Percentiles rank a stretch among this genome's conserved stretches.
These are phyloP conservation scores for Raddia guianensis DNA, from an alignment of 176 grass and related monocot genomes.

Conservation along the genomic window DNA sequence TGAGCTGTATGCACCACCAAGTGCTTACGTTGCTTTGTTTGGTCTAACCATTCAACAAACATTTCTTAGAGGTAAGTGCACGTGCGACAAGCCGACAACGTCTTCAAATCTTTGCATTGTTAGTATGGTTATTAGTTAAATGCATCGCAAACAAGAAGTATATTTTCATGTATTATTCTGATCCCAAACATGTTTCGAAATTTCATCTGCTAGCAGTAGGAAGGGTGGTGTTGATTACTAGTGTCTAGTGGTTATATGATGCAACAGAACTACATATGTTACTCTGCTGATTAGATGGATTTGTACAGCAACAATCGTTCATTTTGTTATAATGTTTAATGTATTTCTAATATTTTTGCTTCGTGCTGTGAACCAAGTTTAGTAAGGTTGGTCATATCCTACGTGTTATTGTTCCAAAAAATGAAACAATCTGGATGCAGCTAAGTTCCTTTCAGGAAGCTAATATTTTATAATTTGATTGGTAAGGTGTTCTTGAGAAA, in stretches of 20 bases:
- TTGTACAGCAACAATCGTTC: background rate
- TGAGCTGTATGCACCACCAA: slow-evolving; percentile 86
- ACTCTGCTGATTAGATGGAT: slow-evolving; percentile 12
- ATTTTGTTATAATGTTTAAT: slow-evolving; percentile 26
- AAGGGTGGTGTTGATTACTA: background rate
- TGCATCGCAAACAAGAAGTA: slow-evolving; percentile 10
- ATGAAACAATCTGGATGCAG: slow-evolving; percentile 32
- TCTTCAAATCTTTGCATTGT: slow-evolving; percentile 12
- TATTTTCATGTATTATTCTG: background rate
- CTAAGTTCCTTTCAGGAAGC: slow-evolving; percentile 11
- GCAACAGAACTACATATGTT: slow-evolving; percentile 11
- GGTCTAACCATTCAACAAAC: slow-evolving; percentile 83
- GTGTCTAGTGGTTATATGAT: background rate
- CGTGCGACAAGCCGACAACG: background rate
- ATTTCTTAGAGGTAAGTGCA: slow-evolving; percentile 80
- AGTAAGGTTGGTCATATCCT: background rate
- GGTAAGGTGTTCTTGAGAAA: slow-evolving; percentile 81
- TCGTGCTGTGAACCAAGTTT: slow-evolving; percentile 23
- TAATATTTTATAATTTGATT: slow-evolving; percentile 42
- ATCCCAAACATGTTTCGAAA: background rate
- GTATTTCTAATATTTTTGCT: slow-evolving; percentile 38
- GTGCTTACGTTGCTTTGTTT: slow-evolving; percentile 89
- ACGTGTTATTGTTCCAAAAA: slow-evolving; percentile 27
- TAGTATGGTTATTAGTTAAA: slow-evolving; percentile 29
- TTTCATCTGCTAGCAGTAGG: slow-evolving; percentile 24